phyloP scores from a whole-genome alignment of 2,329 filamentous ascomycete genomes.

The Fusarium xylarioides region DNA sequence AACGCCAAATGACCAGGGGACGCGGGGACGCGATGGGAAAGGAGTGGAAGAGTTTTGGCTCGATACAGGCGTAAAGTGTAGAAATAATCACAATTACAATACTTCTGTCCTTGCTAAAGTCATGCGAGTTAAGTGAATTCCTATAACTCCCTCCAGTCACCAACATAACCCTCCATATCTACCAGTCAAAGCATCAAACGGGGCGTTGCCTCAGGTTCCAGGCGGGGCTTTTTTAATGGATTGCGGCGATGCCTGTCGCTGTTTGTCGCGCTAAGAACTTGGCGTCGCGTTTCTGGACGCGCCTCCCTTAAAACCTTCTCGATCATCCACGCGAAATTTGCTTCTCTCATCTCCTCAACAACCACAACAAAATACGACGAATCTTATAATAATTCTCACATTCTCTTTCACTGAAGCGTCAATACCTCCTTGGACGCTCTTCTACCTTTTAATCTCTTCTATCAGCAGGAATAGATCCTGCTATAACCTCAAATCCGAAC shows the following conservation, averaged over 20 bases:
- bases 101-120: neutral
- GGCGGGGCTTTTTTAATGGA: conserved; percentile 44
- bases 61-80: neutral
- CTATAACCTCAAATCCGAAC: conserved; percentile 30
- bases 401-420: conserved; percentile 27
- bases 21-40: conserved; percentile 30
- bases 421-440: conserved; percentile 29
- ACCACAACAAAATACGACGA: conserved; percentile 32
- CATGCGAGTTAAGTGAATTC: neutral
- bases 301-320: conserved; percentile 50
- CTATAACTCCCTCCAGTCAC: conserved; percentile 10
- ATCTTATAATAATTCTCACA: conserved; percentile 19
- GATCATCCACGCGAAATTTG: conserved; percentile 39
- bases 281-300: conserved; percentile 50
- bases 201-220: conserved; percentile 42
- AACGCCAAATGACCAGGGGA: conserved; percentile 28
- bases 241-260: conserved; percentile 29
- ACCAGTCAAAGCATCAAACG: conserved; percentile 10
- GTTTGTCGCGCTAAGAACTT: conserved; percentile 47
- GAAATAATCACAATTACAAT: neutral
- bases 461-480: conserved; percentile 40
- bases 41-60: neutral
- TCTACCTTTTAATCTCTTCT: conserved; percentile 37
- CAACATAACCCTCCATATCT: conserved; percentile 2
- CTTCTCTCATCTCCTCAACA: conserved; percentile 39